Base-by-base conservation (phyloP, 495 filamentous ascomycete species). In the Podospora pseudopauciseta region DNA sequence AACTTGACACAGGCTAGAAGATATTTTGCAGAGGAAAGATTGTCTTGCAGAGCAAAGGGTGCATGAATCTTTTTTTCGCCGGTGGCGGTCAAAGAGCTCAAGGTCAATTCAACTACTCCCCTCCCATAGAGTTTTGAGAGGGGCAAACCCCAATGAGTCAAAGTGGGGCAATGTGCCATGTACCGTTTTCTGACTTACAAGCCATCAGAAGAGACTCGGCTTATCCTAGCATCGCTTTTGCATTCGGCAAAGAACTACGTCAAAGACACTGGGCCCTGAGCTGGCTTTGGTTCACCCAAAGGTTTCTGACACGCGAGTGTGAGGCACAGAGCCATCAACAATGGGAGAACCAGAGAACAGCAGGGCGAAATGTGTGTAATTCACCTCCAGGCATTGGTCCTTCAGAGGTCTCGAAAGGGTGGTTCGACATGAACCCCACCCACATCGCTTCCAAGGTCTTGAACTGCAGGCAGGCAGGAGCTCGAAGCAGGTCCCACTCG, bases 141-240 rank as follows among this genome's bases (percentile, higher is more conserved):
- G 39, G 55, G 55, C 55, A 58, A 26, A 15, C 55, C 18, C 55
- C 55, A 58, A 74, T 70, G 72, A 72, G 64, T 71, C 69, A 71
- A 74, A 60, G 70, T 72, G 69, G 72, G 72, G 71, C 56, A 4
- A 32, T 32, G 4, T 4, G 30, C 30, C 6, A 32, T 32, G 30
- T 56, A 20, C 26, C 55, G 9, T 58, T 18, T 26, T 20, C 39
- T 49, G 39, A 49, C 39, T 49, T 49, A 49, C 13, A 49, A 49
- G 39, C 39, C 23, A 2, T 23, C 23, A 23, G 23, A 23, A 16
- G 39, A 49, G 15, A 49, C 39, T 11, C 13, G 9, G 9, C 5
- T 49, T 16, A 13, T 49, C 39, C 39, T 11, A 49, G 13, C 9
- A 49, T 16, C 39, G 15, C 39, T 49, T 9, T 13, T 49, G 13